These are phyloP conservation scores for Metarhizium anisopliae DNA, from an alignment of 2,329 filamentous ascomycete species.

Conservation along the genomic window DNA sequence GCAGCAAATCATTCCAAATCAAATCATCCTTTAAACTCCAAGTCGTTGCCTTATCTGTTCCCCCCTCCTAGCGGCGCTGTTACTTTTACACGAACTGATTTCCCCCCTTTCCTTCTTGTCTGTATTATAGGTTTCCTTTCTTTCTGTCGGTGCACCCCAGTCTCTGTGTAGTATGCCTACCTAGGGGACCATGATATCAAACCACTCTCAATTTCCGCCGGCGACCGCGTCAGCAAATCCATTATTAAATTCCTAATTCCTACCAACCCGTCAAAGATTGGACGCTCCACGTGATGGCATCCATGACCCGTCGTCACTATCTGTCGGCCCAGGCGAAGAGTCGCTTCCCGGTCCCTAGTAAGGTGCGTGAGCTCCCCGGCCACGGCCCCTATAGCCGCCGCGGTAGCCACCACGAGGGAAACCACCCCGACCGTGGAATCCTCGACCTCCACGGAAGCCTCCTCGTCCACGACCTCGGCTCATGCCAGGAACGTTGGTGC, in stretches of 20 bases:
- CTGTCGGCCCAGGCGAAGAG: slow-evolving; percentile 12
- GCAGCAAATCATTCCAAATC: not conserved
- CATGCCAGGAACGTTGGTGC: slow-evolving; percentile 95
- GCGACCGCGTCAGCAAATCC: not conserved
- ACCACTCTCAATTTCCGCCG: not conserved
- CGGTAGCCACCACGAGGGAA: slow-evolving; percentile 53
- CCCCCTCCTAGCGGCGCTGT: not conserved
- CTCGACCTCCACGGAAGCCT: slow-evolving; percentile 40
- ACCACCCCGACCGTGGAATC: slow-evolving; percentile 45
- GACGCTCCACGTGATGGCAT: not conserved
- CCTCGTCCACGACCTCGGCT: slow-evolving; percentile 64
- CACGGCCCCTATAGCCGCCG: slow-evolving; percentile 58
- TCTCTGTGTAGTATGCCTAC: not conserved
- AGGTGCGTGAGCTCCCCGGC: slow-evolving; percentile 50
- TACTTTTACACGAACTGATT: not conserved
- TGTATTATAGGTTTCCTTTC: not conserved
- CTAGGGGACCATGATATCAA: not conserved
- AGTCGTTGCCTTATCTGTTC: not conserved
- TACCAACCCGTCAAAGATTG: slow-evolving; percentile 8
- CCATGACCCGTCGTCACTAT: slow-evolving; percentile 8
- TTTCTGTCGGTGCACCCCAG: not conserved
- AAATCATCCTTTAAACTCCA: slow-evolving; percentile 2
- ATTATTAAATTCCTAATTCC: slow-evolving; percentile 8
- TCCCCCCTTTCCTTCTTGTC: not conserved
- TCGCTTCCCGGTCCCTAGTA: slow-evolving; percentile 43